A percentile compares a stretch with the other conserved stretches of the same genome.
Evolutionary conservation across 2,329 filamentous ascomycete species (phyloP).

Genomic region (Xylaria sp.): DNA sequence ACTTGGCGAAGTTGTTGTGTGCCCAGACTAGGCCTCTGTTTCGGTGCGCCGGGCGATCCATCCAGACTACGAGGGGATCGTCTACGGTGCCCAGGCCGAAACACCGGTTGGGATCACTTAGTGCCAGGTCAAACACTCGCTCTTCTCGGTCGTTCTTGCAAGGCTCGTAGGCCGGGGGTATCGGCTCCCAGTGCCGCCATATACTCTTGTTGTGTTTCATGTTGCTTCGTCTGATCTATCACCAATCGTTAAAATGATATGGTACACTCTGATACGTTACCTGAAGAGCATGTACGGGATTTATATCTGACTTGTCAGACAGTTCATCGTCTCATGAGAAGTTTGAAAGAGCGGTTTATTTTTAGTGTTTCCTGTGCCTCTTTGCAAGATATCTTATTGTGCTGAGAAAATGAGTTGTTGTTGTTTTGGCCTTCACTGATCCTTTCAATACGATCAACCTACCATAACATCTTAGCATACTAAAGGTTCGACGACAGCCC

Average conservation of each 20-base stretch:
- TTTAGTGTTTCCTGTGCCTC: background rate
- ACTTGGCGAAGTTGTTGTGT: slow-evolving; percentile 38
- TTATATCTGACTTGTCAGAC: background rate
- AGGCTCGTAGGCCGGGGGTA: slow-evolving; percentile 28
- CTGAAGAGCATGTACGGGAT: background rate
- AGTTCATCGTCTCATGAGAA: background rate
- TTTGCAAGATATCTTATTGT: background rate
- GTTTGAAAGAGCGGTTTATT: background rate
- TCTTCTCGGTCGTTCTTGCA: slow-evolving; percentile 31
- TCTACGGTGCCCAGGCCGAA: slow-evolving; percentile 27
- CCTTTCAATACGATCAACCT: background rate
- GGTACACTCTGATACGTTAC: background rate
- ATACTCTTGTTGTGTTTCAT: slow-evolving; percentile 5
- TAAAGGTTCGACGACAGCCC: background rate
- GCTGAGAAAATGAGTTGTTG: slow-evolving; percentile 8
- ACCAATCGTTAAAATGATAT: background rate
- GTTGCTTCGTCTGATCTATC: background rate
- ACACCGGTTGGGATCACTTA: slow-evolving; percentile 30
- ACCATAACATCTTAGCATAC: too few species aligned
- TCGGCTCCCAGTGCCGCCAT: slow-evolving; percentile 23
- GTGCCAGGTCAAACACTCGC: slow-evolving; percentile 22
- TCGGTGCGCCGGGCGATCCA: background rate
- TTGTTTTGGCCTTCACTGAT: background rate
- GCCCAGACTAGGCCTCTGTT: slow-evolving; percentile 28
- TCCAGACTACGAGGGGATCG: slow-evolving; percentile 33